Evolutionary conservation across 1,139 yeast species (phyloP).

Genomic region (Kluyveromyces marxianus): DNA sequence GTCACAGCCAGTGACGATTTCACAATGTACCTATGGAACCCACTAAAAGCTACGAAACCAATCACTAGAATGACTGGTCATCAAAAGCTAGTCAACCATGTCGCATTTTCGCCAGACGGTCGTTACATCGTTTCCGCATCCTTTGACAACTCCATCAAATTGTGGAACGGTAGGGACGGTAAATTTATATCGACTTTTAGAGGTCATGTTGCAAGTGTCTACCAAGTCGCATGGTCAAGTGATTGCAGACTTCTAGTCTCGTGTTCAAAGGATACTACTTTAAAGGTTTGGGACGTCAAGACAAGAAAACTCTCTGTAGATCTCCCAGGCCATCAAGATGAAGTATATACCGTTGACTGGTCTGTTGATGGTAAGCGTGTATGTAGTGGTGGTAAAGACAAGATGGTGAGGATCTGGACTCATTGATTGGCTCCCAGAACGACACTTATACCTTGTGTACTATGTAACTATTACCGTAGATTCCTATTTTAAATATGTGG

Average conservation of each 20-base stretch:
- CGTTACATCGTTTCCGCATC: conserved; percentile 86
- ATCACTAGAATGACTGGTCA: conserved; percentile 94
- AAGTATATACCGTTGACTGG: conserved; percentile 97
- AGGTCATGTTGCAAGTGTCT: conserved; percentile 97
- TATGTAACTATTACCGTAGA: not conserved
- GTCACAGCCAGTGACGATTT: conserved; percentile 97
- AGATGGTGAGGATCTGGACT: conserved; percentile 87
- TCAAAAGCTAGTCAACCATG: conserved; percentile 93
- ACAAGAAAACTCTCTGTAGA: conserved; percentile 80
- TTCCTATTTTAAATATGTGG: not conserved
- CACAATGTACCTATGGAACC: conserved; percentile 98
- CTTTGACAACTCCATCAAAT: conserved; percentile 86
- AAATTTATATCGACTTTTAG: conserved; percentile 82
- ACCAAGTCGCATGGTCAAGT: conserved; percentile 98
- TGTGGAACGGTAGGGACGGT: conserved; percentile 96
- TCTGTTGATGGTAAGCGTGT: conserved; percentile 89
- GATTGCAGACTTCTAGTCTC: conserved; percentile 87
- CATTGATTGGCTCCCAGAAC: conserved; percentile 36
- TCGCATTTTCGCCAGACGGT: conserved; percentile 93
- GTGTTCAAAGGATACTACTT: conserved; percentile 92
- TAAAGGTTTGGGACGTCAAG: conserved; percentile 93
- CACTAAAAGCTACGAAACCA: conserved; percentile 71
- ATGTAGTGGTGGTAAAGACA: conserved; percentile 96
- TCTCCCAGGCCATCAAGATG: conserved; percentile 93
- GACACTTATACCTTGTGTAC: too few species aligned